Evolutionary conservation across 78 protist genomes (phyloP).

Genomic region (Pigoraptor vietnamica): DNA sequence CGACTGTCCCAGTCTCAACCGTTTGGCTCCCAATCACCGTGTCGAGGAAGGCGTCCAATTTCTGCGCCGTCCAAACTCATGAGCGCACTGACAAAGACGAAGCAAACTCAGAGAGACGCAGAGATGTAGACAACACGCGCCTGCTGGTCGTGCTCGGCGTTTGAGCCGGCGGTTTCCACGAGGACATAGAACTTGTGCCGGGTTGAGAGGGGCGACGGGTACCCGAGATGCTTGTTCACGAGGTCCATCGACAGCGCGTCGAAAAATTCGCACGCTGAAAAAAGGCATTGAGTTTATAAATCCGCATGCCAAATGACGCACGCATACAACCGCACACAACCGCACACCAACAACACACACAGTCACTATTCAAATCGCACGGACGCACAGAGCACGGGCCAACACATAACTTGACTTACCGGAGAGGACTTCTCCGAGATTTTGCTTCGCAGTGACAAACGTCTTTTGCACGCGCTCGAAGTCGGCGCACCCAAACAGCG

Average conservation of each 20-base stretch:
- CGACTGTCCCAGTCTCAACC: constrained; percentile 36
- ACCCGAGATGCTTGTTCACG: constrained; percentile 33
- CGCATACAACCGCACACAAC: too few relatives aligned
- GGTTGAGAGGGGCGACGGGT: constrained; percentile 32
- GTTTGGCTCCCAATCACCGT: constrained; percentile 13
- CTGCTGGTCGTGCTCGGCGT: constrained; percentile 63
- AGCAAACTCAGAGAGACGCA: background rate
- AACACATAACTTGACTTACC: background rate
- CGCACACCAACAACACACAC: too few relatives aligned
- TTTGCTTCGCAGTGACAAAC: constrained; percentile 39
- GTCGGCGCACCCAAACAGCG: constrained; percentile 25
- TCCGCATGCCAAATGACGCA: too few relatives aligned
- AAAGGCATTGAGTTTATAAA: too few relatives aligned
- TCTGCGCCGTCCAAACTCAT: background rate
- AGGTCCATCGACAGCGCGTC: constrained; percentile 55
- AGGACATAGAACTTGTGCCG: constrained; percentile 64
- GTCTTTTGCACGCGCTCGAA: constrained; percentile 33
- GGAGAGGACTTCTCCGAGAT: constrained; percentile 71
- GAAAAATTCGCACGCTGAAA: constrained; percentile 68
- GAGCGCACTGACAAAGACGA: background rate
- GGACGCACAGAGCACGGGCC: too few relatives aligned
- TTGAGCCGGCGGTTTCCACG: constrained; percentile 76
- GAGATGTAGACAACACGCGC: too few relatives aligned
- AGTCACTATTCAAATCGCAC: too few relatives aligned
- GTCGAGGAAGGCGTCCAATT: constrained; percentile 48